Percentiles rank a stretch among this genome's conserved stretches.
These are phyloP conservation scores for Hippophae tibetana DNA, from an alignment of 306 rosid species.

Conservation along the genomic window DNA sequence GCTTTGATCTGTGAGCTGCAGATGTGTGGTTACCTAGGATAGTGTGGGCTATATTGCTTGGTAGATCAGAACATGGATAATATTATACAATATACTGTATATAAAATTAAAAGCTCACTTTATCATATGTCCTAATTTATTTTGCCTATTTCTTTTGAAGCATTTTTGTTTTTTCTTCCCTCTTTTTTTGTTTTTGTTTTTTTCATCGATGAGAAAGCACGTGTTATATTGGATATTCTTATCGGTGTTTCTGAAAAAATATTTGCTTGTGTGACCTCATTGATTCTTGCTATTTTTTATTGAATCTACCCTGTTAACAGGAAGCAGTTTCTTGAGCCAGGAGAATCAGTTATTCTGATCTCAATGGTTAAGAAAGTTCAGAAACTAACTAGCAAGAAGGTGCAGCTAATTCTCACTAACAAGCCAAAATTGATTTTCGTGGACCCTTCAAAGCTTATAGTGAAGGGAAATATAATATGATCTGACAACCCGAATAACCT, in stretches of 20 bases:
- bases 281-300: not conserved
- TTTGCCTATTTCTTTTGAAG: too few species aligned
- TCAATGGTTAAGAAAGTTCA: conserved; percentile 92
- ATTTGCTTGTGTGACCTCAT: not conserved
- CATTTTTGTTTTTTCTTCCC: too few species aligned
- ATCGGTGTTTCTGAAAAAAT: too few species aligned
- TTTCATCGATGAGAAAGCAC: not conserved
- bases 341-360: conserved; percentile 93
- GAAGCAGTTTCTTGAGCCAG: conserved; percentile 96
- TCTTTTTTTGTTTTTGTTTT: not conserved
- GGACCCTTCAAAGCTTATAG: conserved; percentile 81
- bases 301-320: conserved; percentile 26
- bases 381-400: conserved; percentile 91
- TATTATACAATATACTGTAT: too few species aligned
- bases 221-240: too few species aligned
- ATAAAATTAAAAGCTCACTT: too few species aligned
- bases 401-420: conserved; percentile 97
- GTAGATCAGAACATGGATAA: too few species aligned
- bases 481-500: conserved; percentile 87
- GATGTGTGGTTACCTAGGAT: too few species aligned
- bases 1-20: too few species aligned
- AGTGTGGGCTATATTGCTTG: too few species aligned
- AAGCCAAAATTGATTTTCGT: conserved; percentile 92
- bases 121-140: too few species aligned
- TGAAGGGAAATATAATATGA: conserved; percentile 90